phyloP scores from a whole-genome alignment of 441 rosid species.

The Raphanus hybrid region DNA sequence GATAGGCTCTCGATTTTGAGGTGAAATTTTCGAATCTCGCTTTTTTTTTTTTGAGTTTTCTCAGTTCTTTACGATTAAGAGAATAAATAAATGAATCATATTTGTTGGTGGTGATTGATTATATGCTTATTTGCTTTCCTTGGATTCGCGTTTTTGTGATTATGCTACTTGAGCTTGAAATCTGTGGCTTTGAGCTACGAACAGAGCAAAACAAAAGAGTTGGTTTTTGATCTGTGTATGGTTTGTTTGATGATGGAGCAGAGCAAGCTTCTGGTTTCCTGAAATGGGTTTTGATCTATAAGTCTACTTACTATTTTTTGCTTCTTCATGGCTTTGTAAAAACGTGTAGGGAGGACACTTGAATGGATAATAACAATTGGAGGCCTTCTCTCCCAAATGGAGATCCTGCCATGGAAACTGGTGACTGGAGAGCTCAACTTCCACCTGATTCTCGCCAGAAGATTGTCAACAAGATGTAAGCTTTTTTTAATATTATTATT shows the following conservation, averaged over 20 bases:
- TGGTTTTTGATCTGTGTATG: too few species aligned
- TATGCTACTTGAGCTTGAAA: too few species aligned
- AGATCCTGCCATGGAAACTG: conserved; percentile 56
- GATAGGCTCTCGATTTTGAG: not conserved
- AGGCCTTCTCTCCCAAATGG: conserved; percentile 48
- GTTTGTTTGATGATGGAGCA: too few species aligned
- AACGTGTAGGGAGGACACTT: conserved; percentile 18
- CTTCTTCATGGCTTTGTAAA: conserved; percentile 9
- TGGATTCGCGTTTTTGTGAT: too few species aligned
- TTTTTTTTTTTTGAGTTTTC: not conserved
- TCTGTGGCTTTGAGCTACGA: not conserved
- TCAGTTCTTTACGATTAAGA: not conserved
- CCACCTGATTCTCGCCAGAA: conserved; percentile 62
- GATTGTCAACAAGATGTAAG: conserved; percentile 85
- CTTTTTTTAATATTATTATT: too few species aligned
- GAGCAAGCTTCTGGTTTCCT: too few species aligned
- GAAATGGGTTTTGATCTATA: not conserved
- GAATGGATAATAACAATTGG: conserved; percentile 54
- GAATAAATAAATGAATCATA: not conserved
- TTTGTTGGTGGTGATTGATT: not conserved
- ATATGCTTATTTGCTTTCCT: not conserved
- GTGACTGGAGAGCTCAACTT: conserved; percentile 79
- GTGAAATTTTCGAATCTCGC: conserved; percentile 25
- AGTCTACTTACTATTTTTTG: conserved; percentile 7
- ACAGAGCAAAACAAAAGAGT: too few species aligned